Evolutionary conservation across 2,329 filamentous ascomycete genomes (phyloP), one percentile per base, ranked within the genome.

Genomic region (Fusarium longipes): DNA sequence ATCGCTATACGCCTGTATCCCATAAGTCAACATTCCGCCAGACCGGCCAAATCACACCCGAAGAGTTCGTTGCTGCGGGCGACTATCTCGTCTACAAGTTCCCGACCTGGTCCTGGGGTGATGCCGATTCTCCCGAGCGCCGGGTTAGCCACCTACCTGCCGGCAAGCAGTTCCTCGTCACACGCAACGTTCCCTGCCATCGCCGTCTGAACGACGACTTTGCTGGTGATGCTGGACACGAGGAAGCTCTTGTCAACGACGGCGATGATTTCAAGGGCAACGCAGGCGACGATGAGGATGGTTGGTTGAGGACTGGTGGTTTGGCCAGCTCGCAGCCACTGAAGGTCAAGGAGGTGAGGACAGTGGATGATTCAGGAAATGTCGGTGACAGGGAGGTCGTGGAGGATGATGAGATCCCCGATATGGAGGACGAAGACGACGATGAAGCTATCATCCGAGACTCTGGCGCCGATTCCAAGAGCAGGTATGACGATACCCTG

Each of bases 1-100:
- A 98, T 81, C 91, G 90, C 73, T 95, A 96, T 80, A 93, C 95
- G 14, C 94, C 94, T 38, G 90, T 97, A 74, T 89, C 89, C 61
- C 90, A 97, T 79, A 96, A 89, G 51, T 98, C 95, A 5, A 98
- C 93, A 68, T 99, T 99, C 81, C 92, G 95, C 73, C 87, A 88
- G 74, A 97, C 94, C 6, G 96, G 96, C 70, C 92, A 98, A 82
- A 96, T 99, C 80, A 98, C 95, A 0, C 95, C 95, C 18, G 95
- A 97, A 76, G 96, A 99, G 84, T 99, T 99, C 79, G 86, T 97
- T 49, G 91, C 92, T 6, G 96, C 96, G 5, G 96, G 96, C 73
- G 96, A 99, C 82, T 99, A 98, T 78, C 89, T 99, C 35, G 94
- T 97, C 75, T 97, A 96, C 89, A 98, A 97, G 83, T 99, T 99